Percentiles rank a stretch among this genome's conserved stretches.
Conservation (phyloP, 2,329 filamentous ascomycete genomes). For the Colletotrichum sp. region DNA sequence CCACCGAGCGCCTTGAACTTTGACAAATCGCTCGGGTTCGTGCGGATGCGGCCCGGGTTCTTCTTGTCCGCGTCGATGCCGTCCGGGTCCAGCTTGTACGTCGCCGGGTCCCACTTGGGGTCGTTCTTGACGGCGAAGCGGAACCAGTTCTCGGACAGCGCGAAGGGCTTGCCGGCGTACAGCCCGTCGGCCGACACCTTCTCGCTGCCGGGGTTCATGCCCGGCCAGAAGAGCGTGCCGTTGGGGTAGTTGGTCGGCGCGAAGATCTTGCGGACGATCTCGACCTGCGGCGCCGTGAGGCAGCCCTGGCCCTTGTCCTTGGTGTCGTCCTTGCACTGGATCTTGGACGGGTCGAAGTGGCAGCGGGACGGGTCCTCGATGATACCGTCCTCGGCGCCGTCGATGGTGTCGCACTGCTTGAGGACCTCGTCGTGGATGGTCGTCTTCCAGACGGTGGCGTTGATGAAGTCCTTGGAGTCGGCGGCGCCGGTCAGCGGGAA, state of each 20-base stretch:
- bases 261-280: slow-evolving; percentile 33
- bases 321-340: background rate
- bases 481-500: slow-evolving; percentile 39
- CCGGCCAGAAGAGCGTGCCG: slow-evolving; percentile 43
- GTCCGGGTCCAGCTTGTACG: slow-evolving; percentile 36
- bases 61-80: slow-evolving; percentile 33
- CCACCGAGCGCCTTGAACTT: slow-evolving; percentile 43
- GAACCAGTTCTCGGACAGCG: slow-evolving; percentile 35
- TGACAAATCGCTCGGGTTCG: slow-evolving; percentile 42
- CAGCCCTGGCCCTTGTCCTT: slow-evolving; percentile 21
- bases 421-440: slow-evolving; percentile 40
- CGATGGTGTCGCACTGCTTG: slow-evolving; percentile 50
- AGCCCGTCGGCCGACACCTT: slow-evolving; percentile 46
- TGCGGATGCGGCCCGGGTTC: slow-evolving; percentile 42
- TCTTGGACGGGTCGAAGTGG: slow-evolving; percentile 26
- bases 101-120: slow-evolving; percentile 36
- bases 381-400: slow-evolving; percentile 52
- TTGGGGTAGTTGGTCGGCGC: slow-evolving; percentile 29
- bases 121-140: slow-evolving; percentile 46
- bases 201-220: slow-evolving; percentile 53
- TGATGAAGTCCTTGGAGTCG: slow-evolving; percentile 29
- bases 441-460: background rate
- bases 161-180: slow-evolving; percentile 35
- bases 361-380: slow-evolving; percentile 49
- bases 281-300: slow-evolving; percentile 46